A percentile compares a stretch with the other conserved stretches of the same genome.
phyloP scores from a whole-genome alignment of 345 rosid species.

The Corchorus capsularis region DNA sequence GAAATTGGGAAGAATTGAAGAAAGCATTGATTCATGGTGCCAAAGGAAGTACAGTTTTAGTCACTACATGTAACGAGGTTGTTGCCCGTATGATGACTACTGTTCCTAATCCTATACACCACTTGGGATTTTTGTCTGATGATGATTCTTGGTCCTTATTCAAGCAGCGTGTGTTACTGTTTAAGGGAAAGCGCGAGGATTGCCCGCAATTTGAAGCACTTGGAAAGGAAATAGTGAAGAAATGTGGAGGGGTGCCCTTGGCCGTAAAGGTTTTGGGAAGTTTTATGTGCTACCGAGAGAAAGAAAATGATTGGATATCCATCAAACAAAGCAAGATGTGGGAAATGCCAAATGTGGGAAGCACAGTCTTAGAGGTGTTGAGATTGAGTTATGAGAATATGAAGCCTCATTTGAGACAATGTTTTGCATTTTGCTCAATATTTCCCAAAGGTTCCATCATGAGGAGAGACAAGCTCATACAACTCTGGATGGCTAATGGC shows the following conservation, averaged over 20 bases:
- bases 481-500: conserved; percentile 29
- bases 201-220: not conserved
- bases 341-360: conserved; percentile 2
- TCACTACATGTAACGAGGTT: conserved; percentile 1
- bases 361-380: conserved; percentile 11
- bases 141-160: conserved; percentile 20
- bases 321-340: conserved; percentile 32
- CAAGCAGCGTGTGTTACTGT: conserved; percentile 12
- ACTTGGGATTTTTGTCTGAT: not conserved
- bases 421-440: conserved; percentile 25
- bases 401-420: conserved; percentile 13
- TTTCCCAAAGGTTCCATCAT: conserved; percentile 26
- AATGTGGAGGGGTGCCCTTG: conserved; percentile 10
- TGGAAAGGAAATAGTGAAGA: conserved; percentile 22
- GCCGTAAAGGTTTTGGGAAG: no score
- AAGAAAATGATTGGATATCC: conserved; percentile 9
- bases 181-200: not conserved
- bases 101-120: not conserved
- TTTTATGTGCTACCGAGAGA: no score
- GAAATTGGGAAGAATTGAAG: no score
- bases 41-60: no score
- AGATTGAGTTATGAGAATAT: conserved; percentile 18
- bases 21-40: no score
- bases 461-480: not conserved
- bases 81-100: conserved; percentile 20